Percentiles rank a stretch among this genome's conserved stretches.
These are phyloP conservation scores for Colletotrichum simmondsii DNA, from an alignment of 2,329 filamentous ascomycete species.

Conservation along the genomic window DNA sequence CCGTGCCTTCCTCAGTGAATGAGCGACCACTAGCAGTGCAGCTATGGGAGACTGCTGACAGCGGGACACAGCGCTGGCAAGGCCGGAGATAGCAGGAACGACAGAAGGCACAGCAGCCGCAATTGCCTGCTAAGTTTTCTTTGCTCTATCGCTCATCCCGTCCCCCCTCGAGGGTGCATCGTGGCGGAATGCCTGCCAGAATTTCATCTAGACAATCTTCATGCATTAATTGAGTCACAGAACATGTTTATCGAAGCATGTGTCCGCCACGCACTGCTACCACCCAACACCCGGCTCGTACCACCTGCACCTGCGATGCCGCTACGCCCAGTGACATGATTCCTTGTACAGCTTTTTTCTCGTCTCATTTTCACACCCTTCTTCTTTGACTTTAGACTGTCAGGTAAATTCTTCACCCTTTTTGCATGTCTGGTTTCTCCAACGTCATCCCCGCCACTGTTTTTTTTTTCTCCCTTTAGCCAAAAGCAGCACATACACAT, in stretches of 20 bases:
- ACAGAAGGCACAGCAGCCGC: background rate
- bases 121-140: slow-evolving; percentile 11
- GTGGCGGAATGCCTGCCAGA: slow-evolving; percentile 24
- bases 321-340: slow-evolving; percentile 23
- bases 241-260: slow-evolving; percentile 23
- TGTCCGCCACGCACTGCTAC: slow-evolving; percentile 16
- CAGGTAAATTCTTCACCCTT: background rate
- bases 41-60: background rate
- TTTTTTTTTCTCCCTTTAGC: background rate
- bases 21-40: slow-evolving; percentile 2
- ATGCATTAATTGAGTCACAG: slow-evolving; percentile 32
- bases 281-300: slow-evolving; percentile 14
- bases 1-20: slow-evolving; percentile 20
- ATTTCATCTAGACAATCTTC: slow-evolving; percentile 30
- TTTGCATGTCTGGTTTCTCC: slow-evolving; percentile 19
- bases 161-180: background rate
- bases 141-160: background rate
- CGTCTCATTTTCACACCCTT: background rate
- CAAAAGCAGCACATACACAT: slow-evolving; percentile 22
- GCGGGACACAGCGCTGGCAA: slow-evolving; percentile 3
- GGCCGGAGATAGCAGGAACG: slow-evolving; percentile 18
- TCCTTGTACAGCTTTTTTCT: slow-evolving; percentile 11
- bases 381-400: slow-evolving; percentile 15
- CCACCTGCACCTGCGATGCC: slow-evolving; percentile 22
- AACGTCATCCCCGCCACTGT: slow-evolving; percentile 14